These are phyloP conservation scores for Platanthera zijinensis DNA, from an alignment of 106 monocot genomes.

Conservation along the genomic window DNA sequence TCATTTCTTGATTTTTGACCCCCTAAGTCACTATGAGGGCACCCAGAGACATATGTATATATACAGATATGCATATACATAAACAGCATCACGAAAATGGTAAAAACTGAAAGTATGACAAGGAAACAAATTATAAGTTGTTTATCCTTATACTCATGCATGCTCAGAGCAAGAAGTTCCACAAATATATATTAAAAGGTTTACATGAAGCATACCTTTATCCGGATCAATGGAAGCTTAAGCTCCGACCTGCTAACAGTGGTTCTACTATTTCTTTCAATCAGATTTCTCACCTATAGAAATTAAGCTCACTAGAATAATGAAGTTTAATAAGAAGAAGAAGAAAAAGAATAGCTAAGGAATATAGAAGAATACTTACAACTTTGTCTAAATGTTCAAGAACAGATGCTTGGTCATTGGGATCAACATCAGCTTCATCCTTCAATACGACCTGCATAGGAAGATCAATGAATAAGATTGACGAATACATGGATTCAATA, in stretches of 20 bases:
- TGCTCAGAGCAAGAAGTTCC: background rate
- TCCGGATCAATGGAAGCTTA: conserved; percentile 88
- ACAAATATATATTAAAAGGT: background rate
- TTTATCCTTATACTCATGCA: background rate
- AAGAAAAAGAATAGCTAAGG: background rate
- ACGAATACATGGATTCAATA: background rate
- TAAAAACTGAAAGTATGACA: too few relatives aligned
- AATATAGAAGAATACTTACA: conserved; percentile 41
- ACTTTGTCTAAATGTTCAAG: conserved; percentile 92
- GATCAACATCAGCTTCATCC: conserved; percentile 87
- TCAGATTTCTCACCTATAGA: conserved; percentile 69
- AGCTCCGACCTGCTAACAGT: conserved; percentile 43
- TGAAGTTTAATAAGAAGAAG: background rate
- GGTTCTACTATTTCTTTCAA: conserved; percentile 65
- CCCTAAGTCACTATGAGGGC: too few relatives aligned
- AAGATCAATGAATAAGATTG: conserved; percentile 8
- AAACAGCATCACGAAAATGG: too few relatives aligned
- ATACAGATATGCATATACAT: too few relatives aligned
- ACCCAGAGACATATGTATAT: too few relatives aligned
- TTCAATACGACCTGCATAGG: conserved; percentile 80
- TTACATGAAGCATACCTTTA: conserved; percentile 47
- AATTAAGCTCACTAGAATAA: conserved; percentile 9
- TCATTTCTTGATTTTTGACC: too few relatives aligned
- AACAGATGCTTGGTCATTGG: conserved; percentile 88
- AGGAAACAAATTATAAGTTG: too few relatives aligned